Conservation (phyloP, 1,139 yeast species). For the Blastobotrys raffinosifermentans region DNA sequence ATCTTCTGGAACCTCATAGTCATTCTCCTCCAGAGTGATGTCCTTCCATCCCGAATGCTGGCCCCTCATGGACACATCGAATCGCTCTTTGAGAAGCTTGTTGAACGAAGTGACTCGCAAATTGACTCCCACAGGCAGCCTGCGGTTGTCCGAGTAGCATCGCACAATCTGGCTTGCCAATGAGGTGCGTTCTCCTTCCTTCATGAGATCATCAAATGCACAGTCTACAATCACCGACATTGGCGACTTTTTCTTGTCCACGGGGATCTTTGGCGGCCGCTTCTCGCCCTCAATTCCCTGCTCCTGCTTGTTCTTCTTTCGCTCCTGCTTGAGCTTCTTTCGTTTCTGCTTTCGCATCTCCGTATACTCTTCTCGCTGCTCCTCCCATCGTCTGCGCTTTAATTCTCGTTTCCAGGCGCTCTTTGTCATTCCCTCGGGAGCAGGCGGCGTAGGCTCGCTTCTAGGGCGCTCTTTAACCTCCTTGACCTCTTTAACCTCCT, state of each 20-base stretch:
- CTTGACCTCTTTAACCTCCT: slow-evolving; percentile 1
- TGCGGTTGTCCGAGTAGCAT: slow-evolving; percentile 71
- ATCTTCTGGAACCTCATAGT: slow-evolving; percentile 34
- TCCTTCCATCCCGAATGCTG: slow-evolving; percentile 62
- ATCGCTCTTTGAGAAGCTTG: slow-evolving; percentile 59
- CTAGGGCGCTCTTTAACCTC: slow-evolving; percentile 1
- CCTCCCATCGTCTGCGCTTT: slow-evolving; percentile 57
- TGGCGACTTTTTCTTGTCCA: slow-evolving; percentile 12
- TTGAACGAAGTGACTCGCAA: slow-evolving; percentile 61
- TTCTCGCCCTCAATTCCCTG: slow-evolving; percentile 1
- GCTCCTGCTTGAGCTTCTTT: slow-evolving; percentile 29
- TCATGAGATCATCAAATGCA: slow-evolving; percentile 85
- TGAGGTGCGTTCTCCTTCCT: slow-evolving; percentile 65
- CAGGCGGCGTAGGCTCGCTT: slow-evolving; percentile 22
- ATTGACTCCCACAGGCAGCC: slow-evolving; percentile 53
- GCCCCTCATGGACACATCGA: slow-evolving; percentile 53
- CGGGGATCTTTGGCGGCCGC: slow-evolving; percentile 5
- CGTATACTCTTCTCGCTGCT: slow-evolving; percentile 49
- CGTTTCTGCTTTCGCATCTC: slow-evolving; percentile 51
- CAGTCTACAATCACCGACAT: slow-evolving; percentile 65
- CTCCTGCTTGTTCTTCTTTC: slow-evolving; percentile 20
- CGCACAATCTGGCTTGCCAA: slow-evolving; percentile 76
- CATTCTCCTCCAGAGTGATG: slow-evolving; percentile 48
- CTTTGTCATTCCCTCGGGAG: slow-evolving; percentile 83
- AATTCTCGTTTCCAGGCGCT: slow-evolving; percentile 72